Evolutionary conservation across 768 basidiomycete genomes (phyloP).

Genomic region (Cyclocybe aegerita): DNA sequence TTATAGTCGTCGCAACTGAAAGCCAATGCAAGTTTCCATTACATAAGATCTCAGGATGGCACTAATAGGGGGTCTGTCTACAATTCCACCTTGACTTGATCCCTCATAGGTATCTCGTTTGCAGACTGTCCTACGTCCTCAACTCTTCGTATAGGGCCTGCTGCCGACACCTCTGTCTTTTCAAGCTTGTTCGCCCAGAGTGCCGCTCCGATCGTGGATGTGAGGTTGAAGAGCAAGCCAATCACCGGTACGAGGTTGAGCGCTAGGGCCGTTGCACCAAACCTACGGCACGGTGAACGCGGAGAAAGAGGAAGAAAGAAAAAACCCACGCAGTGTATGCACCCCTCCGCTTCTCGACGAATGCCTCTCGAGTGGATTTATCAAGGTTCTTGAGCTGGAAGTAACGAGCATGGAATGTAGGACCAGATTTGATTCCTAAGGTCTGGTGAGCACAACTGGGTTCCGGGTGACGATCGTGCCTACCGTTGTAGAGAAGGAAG

Average conservation of each 20-base stretch:
- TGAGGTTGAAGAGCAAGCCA: constrained; percentile 60
- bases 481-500: constrained; percentile 58
- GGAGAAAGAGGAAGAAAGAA: background rate
- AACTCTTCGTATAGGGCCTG: constrained; percentile 12
- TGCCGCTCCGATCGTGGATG: constrained; percentile 67
- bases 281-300: constrained; percentile 28
- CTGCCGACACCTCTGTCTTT: constrained; percentile 22
- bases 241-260: constrained; percentile 62
- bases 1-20: background rate
- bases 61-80: constrained; percentile 2
- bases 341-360: constrained; percentile 48
- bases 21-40: background rate
- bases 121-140: constrained; percentile 14
- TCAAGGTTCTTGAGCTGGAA: constrained; percentile 66
- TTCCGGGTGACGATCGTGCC: constrained; percentile 1
- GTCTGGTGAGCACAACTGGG: background rate
- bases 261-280: constrained; percentile 58
- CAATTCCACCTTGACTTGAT: constrained; percentile 20
- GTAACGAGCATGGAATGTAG: constrained; percentile 61
- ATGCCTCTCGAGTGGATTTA: constrained; percentile 38
- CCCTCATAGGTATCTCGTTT: constrained; percentile 10
- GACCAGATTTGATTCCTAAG: constrained; percentile 46
- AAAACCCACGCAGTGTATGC: constrained; percentile 63
- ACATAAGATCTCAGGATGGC: background rate
- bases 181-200: constrained; percentile 74